Conservation (phyloP, 2,329 filamentous ascomycete species). For the Alternaria gaisen region DNA sequence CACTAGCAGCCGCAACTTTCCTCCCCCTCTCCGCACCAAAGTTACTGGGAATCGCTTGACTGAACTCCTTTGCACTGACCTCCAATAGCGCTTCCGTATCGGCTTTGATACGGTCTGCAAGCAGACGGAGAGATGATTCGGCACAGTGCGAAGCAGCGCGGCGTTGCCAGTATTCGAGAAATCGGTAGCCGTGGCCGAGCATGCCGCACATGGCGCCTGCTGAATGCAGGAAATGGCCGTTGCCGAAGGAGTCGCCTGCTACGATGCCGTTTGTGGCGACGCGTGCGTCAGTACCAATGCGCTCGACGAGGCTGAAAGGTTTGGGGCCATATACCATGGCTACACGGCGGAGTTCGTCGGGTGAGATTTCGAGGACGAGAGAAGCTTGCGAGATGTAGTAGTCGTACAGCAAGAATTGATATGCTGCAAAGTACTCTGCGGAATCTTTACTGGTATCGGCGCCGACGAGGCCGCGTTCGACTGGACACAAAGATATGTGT, state of each 20-base stretch:
- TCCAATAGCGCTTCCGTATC: slow-evolving; percentile 25
- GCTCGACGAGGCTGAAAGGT: slow-evolving; percentile 28
- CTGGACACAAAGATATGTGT: slow-evolving; percentile 7
- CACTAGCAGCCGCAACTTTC: slow-evolving; percentile 25
- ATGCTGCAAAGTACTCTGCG: slow-evolving; percentile 24
- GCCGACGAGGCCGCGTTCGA: slow-evolving; percentile 7
- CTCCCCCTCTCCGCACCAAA: slow-evolving; percentile 24
- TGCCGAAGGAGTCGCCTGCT: slow-evolving; percentile 27
- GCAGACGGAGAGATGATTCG: slow-evolving; percentile 18
- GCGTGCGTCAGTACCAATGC: slow-evolving; percentile 21
- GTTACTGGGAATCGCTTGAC: slow-evolving; percentile 26
- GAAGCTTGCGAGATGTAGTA: slow-evolving; percentile 29
- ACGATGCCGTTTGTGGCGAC: slow-evolving; percentile 26
- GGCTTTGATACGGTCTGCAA: slow-evolving; percentile 26
- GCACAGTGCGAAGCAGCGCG: slow-evolving; percentile 18
- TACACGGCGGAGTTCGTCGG: slow-evolving; percentile 24
- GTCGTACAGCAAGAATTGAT: slow-evolving; percentile 27
- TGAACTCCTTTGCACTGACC: slow-evolving; percentile 32
- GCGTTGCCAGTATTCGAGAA: slow-evolving; percentile 26
- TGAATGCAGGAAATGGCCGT: slow-evolving; percentile 26
- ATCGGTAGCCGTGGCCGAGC: slow-evolving; percentile 27
- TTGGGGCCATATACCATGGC: slow-evolving; percentile 27
- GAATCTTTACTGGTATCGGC: slow-evolving; percentile 17
- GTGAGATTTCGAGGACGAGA: slow-evolving; percentile 21
- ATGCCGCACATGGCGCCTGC: slow-evolving; percentile 31